Evolutionary conservation across 495 filamentous ascomycete species (phyloP), one percentile per base, ranked within the genome.

Genomic region (Astrothelium subdiscretum): DNA sequence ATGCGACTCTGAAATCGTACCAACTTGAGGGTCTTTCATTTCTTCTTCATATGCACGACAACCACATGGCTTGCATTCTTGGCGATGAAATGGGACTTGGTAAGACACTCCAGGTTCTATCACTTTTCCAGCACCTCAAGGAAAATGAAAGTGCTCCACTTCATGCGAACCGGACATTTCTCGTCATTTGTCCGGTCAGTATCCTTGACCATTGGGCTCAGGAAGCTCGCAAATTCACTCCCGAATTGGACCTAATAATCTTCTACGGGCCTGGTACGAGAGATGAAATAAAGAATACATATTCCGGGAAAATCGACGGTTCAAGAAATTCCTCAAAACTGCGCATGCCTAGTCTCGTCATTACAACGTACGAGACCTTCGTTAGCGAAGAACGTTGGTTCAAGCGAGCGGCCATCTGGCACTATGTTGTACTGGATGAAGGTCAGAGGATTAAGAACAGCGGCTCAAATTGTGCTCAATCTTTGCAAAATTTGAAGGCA

Each of bases 21-120:
- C 85, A 87, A 64, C 69, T 87, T 0, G 75, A 80, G 11, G 85
- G 84, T 1, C 72, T 88, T 1, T 83, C 81, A 0, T 87, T 83
- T 66, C 74, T 88, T 5, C 64, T 85, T 0, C 79, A 83, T 66
- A 70, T 87, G 12, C 72, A 84, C 67, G 72, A 75, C 1, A 87
- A 87, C 62, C 80, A 82, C 35, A 68, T 83, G n/a, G 79, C 80
- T 3, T 78, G 77, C 12, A 82, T 86, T 20, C 73, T 85, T 0
- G 83, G 77, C 3, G 83, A 86, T 54, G 83, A 86, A 52, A 86
- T 86, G 83, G 83, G 83, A n/a, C 74, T 86, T 0, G 83, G 83
- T 20, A 85, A 85, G 66, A 86, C 83, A 0, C 64, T 85, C 0
- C 83, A 86, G 64, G 82, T 81, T 0, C 73, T 86, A 0, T 77